These are phyloP conservation scores for Aspergillus caelatus DNA, from an alignment of 2,329 filamentous ascomycete genomes.

Conservation along the genomic window DNA sequence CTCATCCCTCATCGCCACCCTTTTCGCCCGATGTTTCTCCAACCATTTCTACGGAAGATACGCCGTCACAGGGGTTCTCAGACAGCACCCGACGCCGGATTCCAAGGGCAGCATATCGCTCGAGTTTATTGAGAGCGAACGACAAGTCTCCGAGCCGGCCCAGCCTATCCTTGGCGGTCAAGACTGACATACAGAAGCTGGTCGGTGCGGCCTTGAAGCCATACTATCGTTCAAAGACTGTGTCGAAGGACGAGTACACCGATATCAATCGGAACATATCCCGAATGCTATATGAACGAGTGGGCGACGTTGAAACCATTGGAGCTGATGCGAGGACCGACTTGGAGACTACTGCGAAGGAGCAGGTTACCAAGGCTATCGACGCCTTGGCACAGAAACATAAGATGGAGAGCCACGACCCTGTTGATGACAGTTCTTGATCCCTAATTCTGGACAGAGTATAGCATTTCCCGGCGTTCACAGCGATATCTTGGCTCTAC, in stretches of 20 bases:
- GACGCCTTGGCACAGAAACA: conserved; percentile 35
- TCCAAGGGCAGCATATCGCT: conserved; percentile 25
- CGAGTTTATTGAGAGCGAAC: conserved; percentile 46
- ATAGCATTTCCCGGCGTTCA: conserved; percentile 25
- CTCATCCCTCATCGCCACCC: conserved; percentile 34
- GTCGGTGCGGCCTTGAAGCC: conserved; percentile 82
- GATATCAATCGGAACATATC: conserved; percentile 90
- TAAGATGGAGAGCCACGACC: conserved; percentile 20
- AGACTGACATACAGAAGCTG: conserved; percentile 85
- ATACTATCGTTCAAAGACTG: conserved; percentile 74
- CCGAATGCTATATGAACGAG: conserved; percentile 77
- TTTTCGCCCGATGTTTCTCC: conserved; percentile 76
- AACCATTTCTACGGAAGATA: conserved; percentile 48
- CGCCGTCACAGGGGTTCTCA: conserved; percentile 15
- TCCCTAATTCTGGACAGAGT: conserved; percentile 8
- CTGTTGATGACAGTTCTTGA: conserved; percentile 22
- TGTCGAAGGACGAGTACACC: conserved; percentile 89
- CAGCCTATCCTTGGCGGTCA: conserved; percentile 75
- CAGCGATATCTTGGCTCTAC: conserved; percentile 19
- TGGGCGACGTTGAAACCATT: conserved; percentile 59
- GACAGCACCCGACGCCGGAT: conserved; percentile 27
- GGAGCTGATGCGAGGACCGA: conserved; percentile 67
- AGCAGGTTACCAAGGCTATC: conserved; percentile 78
- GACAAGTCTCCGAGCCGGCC: conserved; percentile 70
- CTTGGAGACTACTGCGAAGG: conserved; percentile 75